These are phyloP conservation scores for Trametes cubensis DNA, from an alignment of 768 basidiomycete genomes.

Conservation along the genomic window DNA sequence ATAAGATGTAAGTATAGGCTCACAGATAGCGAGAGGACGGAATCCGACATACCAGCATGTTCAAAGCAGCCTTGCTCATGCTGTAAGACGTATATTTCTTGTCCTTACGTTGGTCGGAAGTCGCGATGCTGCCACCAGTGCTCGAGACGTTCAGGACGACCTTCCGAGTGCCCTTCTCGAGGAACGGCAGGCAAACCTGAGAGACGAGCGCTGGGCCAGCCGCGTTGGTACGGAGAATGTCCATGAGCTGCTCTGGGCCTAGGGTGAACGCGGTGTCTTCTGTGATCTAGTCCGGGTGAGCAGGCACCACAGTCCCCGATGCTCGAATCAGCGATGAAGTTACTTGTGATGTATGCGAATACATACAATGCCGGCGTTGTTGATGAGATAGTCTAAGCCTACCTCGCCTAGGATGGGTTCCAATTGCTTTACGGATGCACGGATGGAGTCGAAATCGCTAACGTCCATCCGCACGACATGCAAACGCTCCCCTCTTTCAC, in stretches of 20 bases:
- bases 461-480: conserved; percentile 39
- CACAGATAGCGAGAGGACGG: no score
- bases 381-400: conserved; percentile 44
- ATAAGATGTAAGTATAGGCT: no score
- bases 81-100: conserved; percentile 1
- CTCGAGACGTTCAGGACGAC: conserved; percentile 33
- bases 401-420: conserved; percentile 31
- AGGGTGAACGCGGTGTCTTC: conserved; percentile 36
- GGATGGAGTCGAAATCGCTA: conserved; percentile 31
- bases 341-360: background rate
- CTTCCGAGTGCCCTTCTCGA: conserved; percentile 36
- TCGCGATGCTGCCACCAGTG: background rate
- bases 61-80: conserved; percentile 21
- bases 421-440: conserved; percentile 27
- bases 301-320: no score
- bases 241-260: conserved; percentile 26
- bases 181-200: conserved; percentile 37
- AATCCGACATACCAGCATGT: conserved; percentile 31
- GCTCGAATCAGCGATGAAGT: background rate
- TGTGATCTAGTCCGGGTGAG: conserved; percentile 27
- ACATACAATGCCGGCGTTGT: conserved; percentile 43
- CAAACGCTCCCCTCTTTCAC: conserved; percentile 32
- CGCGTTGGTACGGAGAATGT: conserved; percentile 37
- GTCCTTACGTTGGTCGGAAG: conserved; percentile 1
- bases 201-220: conserved; percentile 39